Evolutionary conservation across 2,329 filamentous ascomycete species (phyloP), one percentile per base, ranked within the genome.

Genomic region (Thelonectria rubi): DNA sequence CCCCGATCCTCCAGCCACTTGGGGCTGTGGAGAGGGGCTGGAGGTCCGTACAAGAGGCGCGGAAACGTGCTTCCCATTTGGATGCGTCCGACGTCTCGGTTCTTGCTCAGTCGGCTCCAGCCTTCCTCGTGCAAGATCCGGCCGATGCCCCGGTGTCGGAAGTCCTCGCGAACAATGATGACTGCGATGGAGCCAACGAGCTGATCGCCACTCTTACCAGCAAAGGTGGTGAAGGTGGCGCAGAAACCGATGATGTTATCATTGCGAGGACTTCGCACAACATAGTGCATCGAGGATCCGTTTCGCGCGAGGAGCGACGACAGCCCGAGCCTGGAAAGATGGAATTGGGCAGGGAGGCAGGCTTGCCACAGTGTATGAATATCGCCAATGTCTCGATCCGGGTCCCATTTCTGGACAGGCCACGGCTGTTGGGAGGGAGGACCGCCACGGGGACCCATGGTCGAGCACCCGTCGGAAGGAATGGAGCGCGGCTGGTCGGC

Each of bases 31-130:
- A 78, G 74, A 12, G 80, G 80, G 4, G 74, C 62, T 0, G 84
- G 84, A 40, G 85, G 76, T 0, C 86, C 86, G 67, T 83, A 85
- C 5, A 88, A 72, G 0, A 88, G 76, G 21, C 86, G 80, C 24
- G 86, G 86, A 66, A 87, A 88, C 0, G 84, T 84, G 67, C 81
- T 85, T 49, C 86, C 86, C 11, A 88, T 77, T 64, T 86, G 84
- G 49, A 88, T 73, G 15, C 82, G 80, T 42, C 79, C 79, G 15
- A 88, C 81, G 15, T 84, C 84, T 20, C 81, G 78, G 34, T 82
- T 83, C 57, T 77, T 80, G 49, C 76, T 78, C 3, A 88, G 79
- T 63, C 82, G 79, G 46, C 73, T 74, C 40, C 85, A 62, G 1
- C 84, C 84, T 64, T 85, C 79, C 47, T 81, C 76, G 66, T 88